Evolutionary conservation across 176 grass and related monocot genomes (phyloP), one percentile per base, ranked within the genome.

Genomic region (Panicum miliaceum): DNA sequence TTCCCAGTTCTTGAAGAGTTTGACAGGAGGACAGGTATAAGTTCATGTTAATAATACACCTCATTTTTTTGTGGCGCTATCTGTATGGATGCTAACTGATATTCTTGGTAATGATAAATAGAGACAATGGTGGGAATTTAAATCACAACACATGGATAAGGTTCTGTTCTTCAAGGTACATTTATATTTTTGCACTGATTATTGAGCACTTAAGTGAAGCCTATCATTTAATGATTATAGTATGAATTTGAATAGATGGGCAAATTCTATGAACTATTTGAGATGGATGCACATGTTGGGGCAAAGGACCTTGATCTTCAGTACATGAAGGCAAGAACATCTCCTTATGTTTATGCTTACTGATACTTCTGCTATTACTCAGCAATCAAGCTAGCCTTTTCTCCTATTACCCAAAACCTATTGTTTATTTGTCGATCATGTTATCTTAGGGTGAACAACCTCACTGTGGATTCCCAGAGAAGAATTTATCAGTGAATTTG

Each of bases 71-170:
- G 57, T 59, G 53, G 4, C 34, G 5, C 20, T 47, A 70, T 47
- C 43, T 38, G 38, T 64, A 64, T 85, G 68, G 59, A 27, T 12
- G 22, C 85, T 89, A 83, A 85, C 43, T 75, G 14, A 65, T 81
- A 83, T 68, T 59, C 12, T 83, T 86, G 50, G 14, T 84, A 59
- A 88, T 87, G 69, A 23, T 86, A 53, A 88, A 90, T 63, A 98
- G 96, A 90, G 91, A 75, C 96, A 98, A 93, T 98, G 96, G 96
- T 98, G 96, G 96, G 93, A 98, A 75, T 98, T 95, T 64, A 98
- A 98, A 84, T 89, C 96, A 67, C 89, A 95, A 19, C 93, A 98
- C 85, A 95, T 98, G 96, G 96, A 98, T 87, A 98, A 95, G 68
- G 93, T 98, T 48, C 48, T 98, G 29, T 98, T 98, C 57, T 98